Evolutionary conservation across 805 yeast genomes (phyloP), one percentile per base, ranked within the genome.

Genomic region (Kodamaea leandrae): DNA sequence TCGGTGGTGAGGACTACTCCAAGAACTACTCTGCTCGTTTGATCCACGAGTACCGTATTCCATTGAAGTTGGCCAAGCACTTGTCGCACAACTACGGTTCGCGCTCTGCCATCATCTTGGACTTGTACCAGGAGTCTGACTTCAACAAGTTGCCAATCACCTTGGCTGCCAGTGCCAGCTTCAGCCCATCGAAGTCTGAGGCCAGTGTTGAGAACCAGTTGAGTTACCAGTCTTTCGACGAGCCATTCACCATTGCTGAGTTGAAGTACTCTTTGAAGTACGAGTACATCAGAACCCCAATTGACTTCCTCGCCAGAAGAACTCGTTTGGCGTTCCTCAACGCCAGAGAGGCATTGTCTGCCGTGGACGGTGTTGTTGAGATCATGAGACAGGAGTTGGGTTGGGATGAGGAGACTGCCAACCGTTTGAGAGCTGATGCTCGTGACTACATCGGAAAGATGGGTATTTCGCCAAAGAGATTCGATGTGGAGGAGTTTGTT

Each of bases 161-260:
- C n/a, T 69, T 82, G 53, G 83, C 83, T 19, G 57, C 63, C 10
- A 38, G 49, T 27, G 54, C 58, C 38, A 42, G 51, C 3, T 68
- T 63, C 46, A 48, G 50, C 28, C 67, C 73, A 9, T 59, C 66
- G 13, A 55, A 54, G 13, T 36, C 48, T 8, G 33, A 35, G 6
- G 61, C 56, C 20, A 50, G 58, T 24, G 45, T 45, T 18, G 65
- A 49, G 46, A 71, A 61, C 65, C 42, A 51, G 54, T 54, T 80
- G 66, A 60, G 64, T 28, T 68, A 65, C 55, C 73, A 69, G 47
- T 66, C 72, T 32, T 83, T 79, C 55, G 83, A 80, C 49, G 84
- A 82, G 65, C 95, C 96, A 53, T 90, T 88, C 68, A 86, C 95
- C 42, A 77, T 89, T 55, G 97, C 93, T 40, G 98, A 90, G 70